phyloP scores from a whole-genome alignment of 345 rosid species.

The Gossypium stocksii region DNA sequence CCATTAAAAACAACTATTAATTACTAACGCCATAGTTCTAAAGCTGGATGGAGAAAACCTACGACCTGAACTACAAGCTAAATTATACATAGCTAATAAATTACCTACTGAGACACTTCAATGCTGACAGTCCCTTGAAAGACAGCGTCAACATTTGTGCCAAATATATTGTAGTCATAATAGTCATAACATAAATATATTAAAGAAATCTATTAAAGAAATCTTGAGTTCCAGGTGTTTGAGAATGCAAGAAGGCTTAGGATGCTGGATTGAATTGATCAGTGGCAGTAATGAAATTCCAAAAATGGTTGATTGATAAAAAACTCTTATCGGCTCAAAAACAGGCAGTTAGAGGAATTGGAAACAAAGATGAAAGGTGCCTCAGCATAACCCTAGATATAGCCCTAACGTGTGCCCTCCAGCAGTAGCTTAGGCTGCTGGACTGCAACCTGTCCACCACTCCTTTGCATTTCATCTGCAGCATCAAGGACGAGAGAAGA shows the following conservation, averaged over 20 bases:
- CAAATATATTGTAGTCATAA: neutral
- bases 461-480: neutral
- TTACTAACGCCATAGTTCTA: neutral
- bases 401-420: neutral
- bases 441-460: neutral
- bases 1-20: neutral
- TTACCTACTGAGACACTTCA: neutral
- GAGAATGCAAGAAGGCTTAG: neutral
- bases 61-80: neutral
- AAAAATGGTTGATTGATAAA: slow-evolving; percentile 2
- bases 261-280: neutral
- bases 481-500: no score
- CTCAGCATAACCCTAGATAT: neutral
- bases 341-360: neutral
- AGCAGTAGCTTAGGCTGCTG: neutral
- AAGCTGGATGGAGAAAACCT: neutral
- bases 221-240: neutral
- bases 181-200: neutral
- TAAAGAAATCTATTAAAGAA: neutral
- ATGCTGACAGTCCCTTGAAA: neutral
- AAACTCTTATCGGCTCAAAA: neutral
- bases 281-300: neutral
- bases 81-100: neutral
- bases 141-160: neutral
- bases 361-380: neutral